These are phyloP conservation scores for Tolypocladium amazonense DNA, from an alignment of 2,329 filamentous ascomycete genomes.

Conservation along the genomic window DNA sequence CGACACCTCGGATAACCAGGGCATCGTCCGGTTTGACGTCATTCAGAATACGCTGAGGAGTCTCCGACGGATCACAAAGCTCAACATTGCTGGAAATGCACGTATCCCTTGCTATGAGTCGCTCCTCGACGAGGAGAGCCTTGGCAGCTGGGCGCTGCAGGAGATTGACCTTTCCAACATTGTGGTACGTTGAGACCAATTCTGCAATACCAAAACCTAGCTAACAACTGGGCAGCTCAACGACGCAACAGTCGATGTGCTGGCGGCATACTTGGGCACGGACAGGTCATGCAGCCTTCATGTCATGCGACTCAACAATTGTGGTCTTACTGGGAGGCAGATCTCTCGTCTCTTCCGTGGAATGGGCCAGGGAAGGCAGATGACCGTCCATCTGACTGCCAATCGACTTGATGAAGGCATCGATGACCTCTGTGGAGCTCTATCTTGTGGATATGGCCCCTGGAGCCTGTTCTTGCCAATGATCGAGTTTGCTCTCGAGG, in stretches of 20 bases:
- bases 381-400: slow-evolving; percentile 38
- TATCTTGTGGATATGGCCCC: slow-evolving; percentile 36
- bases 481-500: slow-evolving; percentile 44
- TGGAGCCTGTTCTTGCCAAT: slow-evolving; percentile 42
- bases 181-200: slow-evolving; percentile 25
- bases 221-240: slow-evolving; percentile 28
- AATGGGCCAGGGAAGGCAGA: slow-evolving; percentile 35
- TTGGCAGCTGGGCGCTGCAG: slow-evolving; percentile 36
- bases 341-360: slow-evolving; percentile 39
- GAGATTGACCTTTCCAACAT: slow-evolving; percentile 45
- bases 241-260: slow-evolving; percentile 32
- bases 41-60: slow-evolving; percentile 32
- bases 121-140: slow-evolving; percentile 33
- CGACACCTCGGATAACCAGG: slow-evolving; percentile 42
- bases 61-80: slow-evolving; percentile 30
- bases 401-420: slow-evolving; percentile 44
- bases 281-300: slow-evolving; percentile 29
- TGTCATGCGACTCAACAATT: slow-evolving; percentile 38
- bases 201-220: not conserved
- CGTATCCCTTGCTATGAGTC: slow-evolving; percentile 33
- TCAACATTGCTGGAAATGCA: slow-evolving; percentile 41
- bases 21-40: slow-evolving; percentile 36
- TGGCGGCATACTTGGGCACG: slow-evolving; percentile 34
- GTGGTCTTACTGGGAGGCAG: slow-evolving; percentile 38
- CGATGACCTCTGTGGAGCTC: slow-evolving; percentile 36